A percentile compares a stretch with the other conserved stretches of the same genome.
phyloP scores from a whole-genome alignment of 2,329 filamentous ascomycete species.

The Mollisiaceae sp. region DNA sequence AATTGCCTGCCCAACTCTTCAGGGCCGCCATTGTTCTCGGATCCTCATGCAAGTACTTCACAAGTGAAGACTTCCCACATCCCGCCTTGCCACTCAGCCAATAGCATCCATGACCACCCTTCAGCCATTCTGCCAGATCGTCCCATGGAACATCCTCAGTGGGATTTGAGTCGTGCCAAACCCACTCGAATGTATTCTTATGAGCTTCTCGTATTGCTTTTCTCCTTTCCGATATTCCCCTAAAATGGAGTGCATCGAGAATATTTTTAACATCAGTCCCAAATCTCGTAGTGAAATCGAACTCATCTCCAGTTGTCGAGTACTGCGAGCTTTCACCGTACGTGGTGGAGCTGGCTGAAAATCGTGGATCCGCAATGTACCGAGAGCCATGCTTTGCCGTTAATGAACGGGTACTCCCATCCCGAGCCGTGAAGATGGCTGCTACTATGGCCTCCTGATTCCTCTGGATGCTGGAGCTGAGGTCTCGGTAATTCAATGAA shows the following conservation, averaged over 20 bases:
- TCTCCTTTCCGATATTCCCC: neutral
- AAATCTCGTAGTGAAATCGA: neutral
- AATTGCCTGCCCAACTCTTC: slow-evolving; percentile 36
- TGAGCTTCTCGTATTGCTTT: slow-evolving; percentile 7
- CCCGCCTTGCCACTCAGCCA: slow-evolving; percentile 28
- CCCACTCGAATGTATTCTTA: slow-evolving; percentile 22
- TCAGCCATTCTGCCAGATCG: slow-evolving; percentile 24
- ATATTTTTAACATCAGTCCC: neutral
- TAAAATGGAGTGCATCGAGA: neutral
- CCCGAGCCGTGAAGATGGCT: neutral
- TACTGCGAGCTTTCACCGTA: neutral
- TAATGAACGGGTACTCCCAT: neutral
- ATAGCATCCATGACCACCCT: slow-evolving; percentile 5
- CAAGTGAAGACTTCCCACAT: slow-evolving; percentile 19
- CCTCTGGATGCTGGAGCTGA: too few species aligned
- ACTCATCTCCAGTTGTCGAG: neutral
- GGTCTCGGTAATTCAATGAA: too few species aligned
- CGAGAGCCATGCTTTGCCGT: neutral
- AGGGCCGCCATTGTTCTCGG: slow-evolving; percentile 23
- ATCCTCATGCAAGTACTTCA: slow-evolving; percentile 23
- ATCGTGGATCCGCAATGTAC: neutral
- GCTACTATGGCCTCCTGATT: too few species aligned
- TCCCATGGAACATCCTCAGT: neutral
- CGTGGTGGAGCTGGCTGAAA: neutral
- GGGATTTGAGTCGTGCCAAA: slow-evolving; percentile 6